Evolutionary conservation across 768 basidiomycete species (phyloP).

Genomic region (Cystofilobasidium capitatum): DNA sequence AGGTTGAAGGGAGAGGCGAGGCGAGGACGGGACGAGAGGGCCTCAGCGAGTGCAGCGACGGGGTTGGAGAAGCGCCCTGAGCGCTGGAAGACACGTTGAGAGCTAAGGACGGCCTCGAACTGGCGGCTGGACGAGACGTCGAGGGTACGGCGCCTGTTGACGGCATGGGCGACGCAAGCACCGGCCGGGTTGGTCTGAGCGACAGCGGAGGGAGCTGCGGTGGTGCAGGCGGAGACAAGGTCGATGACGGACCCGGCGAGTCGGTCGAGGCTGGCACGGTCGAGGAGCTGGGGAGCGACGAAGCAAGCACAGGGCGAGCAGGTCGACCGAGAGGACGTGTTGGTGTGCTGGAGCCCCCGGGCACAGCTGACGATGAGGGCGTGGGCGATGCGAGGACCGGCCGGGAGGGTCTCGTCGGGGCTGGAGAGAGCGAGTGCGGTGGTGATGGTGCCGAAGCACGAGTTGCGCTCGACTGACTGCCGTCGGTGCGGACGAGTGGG

Average conservation of each 20-base stretch:
- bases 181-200: background rate
- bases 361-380: background rate
- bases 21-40: conserved; percentile 1
- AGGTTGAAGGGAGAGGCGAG: background rate
- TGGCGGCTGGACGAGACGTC: background rate
- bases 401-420: conserved; percentile 4
- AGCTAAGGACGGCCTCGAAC: background rate
- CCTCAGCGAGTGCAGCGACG: background rate
- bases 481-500: conserved; percentile 26
- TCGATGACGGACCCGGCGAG: background rate
- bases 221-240: conserved; percentile 24
- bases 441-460: background rate
- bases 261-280: conserved; percentile 30
- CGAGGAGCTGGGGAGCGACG: conserved; percentile 14
- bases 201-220: conserved; percentile 1
- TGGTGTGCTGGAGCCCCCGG: background rate
- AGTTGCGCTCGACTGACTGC: conserved; percentile 6
- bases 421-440: background rate
- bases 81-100: background rate
- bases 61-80: background rate
- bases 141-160: background rate
- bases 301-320: conserved; percentile 22
- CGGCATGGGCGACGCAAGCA: background rate
- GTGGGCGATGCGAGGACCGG: conserved; percentile 4
- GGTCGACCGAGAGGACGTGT: background rate